Conservation (phyloP, 495 filamentous ascomycete genomes). For the Aspergillus nanangensis region DNA sequence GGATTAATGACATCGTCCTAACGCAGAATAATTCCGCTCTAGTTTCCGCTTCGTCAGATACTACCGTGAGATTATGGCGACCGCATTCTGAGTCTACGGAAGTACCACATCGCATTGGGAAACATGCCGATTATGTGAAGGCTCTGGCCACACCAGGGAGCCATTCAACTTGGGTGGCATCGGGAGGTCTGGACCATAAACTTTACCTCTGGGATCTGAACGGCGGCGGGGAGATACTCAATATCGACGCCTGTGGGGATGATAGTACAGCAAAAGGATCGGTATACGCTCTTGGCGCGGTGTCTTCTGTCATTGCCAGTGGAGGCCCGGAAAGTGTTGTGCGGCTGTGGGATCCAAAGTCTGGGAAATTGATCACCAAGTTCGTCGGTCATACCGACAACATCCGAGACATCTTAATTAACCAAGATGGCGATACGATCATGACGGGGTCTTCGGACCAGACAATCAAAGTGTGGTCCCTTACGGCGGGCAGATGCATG, state of each 20-base stretch:
- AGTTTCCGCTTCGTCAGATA: conserved; percentile 92
- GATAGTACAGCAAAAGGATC: conserved; percentile 87
- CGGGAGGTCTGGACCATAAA: conserved; percentile 91
- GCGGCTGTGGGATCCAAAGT: conserved; percentile 85
- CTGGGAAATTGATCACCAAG: conserved; percentile 88
- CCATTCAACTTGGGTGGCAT: conserved; percentile 83
- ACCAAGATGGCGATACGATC: conserved; percentile 80
- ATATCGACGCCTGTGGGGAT: conserved; percentile 76
- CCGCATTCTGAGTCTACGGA: conserved; percentile 67
- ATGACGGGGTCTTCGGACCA: conserved; percentile 95
- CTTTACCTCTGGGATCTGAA: conserved; percentile 91
- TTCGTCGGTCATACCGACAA: conserved; percentile 98
- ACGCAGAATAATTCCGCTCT: conserved; percentile 77
- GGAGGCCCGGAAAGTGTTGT: conserved; percentile 94
- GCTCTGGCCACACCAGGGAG: conserved; percentile 73
- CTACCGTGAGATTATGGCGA: conserved; percentile 91
- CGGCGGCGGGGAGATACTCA: conserved; percentile 75
- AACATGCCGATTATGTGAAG: conserved; percentile 95
- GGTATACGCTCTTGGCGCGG: conserved; percentile 81
- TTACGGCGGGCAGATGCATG: conserved; percentile 91
- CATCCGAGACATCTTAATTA: conserved; percentile 84
- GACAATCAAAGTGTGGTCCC: conserved; percentile 96
- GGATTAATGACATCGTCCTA: conserved; percentile 96
- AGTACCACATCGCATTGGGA: conserved; percentile 76
- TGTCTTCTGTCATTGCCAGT: conserved; percentile 74